Conservation (phyloP, 306 rosid genomes). For the Crataegus laevigata region DNA sequence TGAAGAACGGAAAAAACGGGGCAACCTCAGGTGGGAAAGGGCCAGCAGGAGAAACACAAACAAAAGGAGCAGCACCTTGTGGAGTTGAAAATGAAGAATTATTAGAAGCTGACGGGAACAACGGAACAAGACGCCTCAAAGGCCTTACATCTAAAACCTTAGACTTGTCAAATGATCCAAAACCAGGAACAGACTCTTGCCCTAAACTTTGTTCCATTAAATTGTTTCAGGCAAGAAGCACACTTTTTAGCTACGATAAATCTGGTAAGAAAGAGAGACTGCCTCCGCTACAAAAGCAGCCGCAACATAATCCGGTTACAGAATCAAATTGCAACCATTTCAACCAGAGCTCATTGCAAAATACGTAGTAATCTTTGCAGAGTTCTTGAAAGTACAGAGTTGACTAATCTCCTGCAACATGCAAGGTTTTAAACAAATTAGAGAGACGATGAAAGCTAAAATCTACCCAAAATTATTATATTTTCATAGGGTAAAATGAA, state of each 20-base stretch:
- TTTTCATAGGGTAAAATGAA: background rate
- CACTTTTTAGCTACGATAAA: background rate
- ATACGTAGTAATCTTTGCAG: background rate
- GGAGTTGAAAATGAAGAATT: slow-evolving; percentile 47
- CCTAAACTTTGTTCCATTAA: slow-evolving; percentile 61
- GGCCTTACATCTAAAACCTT: slow-evolving; percentile 84
- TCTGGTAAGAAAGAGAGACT: background rate
- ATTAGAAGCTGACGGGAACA: slow-evolving; percentile 63
- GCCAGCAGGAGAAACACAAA: slow-evolving; percentile 78
- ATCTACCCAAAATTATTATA: background rate
- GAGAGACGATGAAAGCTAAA: background rate
- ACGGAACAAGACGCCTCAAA: slow-evolving; percentile 67
- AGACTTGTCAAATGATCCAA: slow-evolving; percentile 71
- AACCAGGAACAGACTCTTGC: slow-evolving; percentile 39
- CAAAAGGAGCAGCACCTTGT: slow-evolving; percentile 82
- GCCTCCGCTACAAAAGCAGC: background rate
- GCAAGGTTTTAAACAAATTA: slow-evolving; percentile 27
- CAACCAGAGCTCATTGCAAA: background rate
- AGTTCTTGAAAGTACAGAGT: slow-evolving; percentile 9
- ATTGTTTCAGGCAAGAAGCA: slow-evolving; percentile 20
- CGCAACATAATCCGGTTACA: background rate
- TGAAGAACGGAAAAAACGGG: slow-evolving; percentile 70
- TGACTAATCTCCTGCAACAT: slow-evolving; percentile 37
- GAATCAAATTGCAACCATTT: background rate
- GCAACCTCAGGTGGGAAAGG: slow-evolving; percentile 77